Percentiles rank a stretch among this genome's conserved stretches.
Evolutionary conservation across 1,139 yeast species (phyloP).

Genomic region (Magnusiomyces suaveolens): DNA sequence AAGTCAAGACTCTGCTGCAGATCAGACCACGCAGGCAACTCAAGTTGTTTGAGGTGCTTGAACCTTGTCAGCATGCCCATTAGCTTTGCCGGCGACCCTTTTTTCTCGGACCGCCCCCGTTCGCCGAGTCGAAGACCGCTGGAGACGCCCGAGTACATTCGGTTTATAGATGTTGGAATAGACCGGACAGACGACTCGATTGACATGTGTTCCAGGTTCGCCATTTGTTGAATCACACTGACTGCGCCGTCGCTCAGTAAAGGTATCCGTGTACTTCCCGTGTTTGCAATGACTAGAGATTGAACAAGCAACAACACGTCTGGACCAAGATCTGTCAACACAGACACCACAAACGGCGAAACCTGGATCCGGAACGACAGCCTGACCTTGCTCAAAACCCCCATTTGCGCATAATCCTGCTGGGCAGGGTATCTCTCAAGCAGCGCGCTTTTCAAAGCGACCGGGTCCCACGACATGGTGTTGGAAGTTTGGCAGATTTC

Average conservation of each 20-base stretch:
- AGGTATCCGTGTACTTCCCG: background rate
- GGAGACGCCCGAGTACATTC: background rate
- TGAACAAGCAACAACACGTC: background rate
- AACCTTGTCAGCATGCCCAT: background rate
- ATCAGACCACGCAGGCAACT: background rate
- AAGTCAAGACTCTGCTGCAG: background rate
- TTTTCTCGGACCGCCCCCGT: background rate
- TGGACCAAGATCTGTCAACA: background rate
- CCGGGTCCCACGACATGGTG: background rate
- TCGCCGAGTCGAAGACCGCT: background rate
- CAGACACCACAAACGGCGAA: background rate
- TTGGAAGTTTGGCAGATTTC: background rate
- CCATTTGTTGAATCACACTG: background rate
- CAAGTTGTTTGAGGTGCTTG: background rate
- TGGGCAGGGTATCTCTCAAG: background rate
- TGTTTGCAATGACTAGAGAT: background rate
- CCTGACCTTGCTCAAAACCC: background rate
- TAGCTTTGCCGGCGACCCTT: background rate
- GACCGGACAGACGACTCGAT: background rate
- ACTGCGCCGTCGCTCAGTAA: background rate
- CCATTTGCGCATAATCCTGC: background rate
- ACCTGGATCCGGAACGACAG: background rate
- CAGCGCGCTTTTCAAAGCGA: background rate
- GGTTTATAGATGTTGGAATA: background rate
- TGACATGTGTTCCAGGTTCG: background rate